Percentiles rank a stretch among this genome's conserved stretches.
phyloP scores from a whole-genome alignment of 257 asterid species.

The Solanum clarkiae region DNA sequence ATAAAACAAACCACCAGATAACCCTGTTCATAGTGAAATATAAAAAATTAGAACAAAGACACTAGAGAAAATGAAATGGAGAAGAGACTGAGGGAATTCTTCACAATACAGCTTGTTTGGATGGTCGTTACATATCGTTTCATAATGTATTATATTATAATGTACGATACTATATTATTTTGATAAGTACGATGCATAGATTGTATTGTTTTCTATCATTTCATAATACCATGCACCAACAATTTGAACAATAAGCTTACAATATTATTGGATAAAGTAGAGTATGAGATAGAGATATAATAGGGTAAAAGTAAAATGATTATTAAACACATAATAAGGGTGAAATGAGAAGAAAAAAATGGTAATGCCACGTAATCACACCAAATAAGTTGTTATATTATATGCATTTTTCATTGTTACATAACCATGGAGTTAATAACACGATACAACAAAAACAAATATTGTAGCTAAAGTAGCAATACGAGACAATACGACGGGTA shows the following conservation, averaged over 20 bases:
- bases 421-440: not conserved
- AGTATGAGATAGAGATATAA: not conserved
- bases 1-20: slow-evolving; percentile 55
- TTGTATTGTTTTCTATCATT: not conserved
- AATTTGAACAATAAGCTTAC: not conserved
- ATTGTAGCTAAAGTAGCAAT: not conserved
- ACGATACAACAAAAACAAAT: not conserved
- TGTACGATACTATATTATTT: not conserved
- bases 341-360: not conserved
- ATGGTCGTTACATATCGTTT: not conserved
- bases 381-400: not conserved
- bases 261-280: not conserved
- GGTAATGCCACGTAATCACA: not conserved
- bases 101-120: not conserved
- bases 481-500: not conserved
- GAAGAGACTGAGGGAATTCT: not conserved
- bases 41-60: not conserved
- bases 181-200: not conserved
- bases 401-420: not conserved
- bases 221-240: not conserved
- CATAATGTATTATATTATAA: not conserved
- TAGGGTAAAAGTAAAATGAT: not conserved
- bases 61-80: not conserved
- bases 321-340: not conserved
- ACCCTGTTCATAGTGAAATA: slow-evolving; percentile 35